Evolutionary conservation across 2,329 filamentous ascomycete species (phyloP), one percentile per base, ranked within the genome.

Genomic region (Elsinoe arachidis): DNA sequence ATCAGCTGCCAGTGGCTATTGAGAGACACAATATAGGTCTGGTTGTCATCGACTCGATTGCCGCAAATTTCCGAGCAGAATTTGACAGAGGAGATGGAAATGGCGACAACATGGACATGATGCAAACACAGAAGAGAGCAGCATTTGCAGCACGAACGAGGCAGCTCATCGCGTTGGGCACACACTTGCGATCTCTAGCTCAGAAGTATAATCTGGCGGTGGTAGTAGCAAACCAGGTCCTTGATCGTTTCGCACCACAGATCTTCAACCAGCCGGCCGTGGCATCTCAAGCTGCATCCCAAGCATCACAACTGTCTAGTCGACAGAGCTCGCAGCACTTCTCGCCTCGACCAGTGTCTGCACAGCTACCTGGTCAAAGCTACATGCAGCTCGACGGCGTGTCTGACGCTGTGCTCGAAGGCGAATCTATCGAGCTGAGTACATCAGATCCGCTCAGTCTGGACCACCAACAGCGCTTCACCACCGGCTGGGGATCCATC

Each of bases 181-280:
- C 85, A 39, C 76, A 89, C 53, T 77, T 99, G 19, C 83, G 90
- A 35, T 80, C 85, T 38, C 74, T 97, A 1, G 93, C 93, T 1
- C 80, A 82, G 37, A 81, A 80, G 41, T 77, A 95, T 66, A 79
- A 86, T 62, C 76, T 96, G 46, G 91, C 90, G 21, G 79, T 99
- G 26, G 90, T 99, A 1, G 87, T 96, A 2, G 88, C 92, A 4
- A 99, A 99, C 68, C 93, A 99, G 71, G 92, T 99, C 30, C 88
- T 89, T 5, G 93, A 99, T 72, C 85, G 90, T 3, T 95, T 99
- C 62, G 74, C 74, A 15, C 64, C 66, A 17, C 37, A 30, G 4
- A 46, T 57, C n/a, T 23, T 47, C 10, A 53, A 59, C 15, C 30
- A 51, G 5, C 33, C 57, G 1, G 17, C 12, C 15, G 12, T 7